Conservation (phyloP, 495 filamentous ascomycete species). For the Wilcoxina mikolae region DNA sequence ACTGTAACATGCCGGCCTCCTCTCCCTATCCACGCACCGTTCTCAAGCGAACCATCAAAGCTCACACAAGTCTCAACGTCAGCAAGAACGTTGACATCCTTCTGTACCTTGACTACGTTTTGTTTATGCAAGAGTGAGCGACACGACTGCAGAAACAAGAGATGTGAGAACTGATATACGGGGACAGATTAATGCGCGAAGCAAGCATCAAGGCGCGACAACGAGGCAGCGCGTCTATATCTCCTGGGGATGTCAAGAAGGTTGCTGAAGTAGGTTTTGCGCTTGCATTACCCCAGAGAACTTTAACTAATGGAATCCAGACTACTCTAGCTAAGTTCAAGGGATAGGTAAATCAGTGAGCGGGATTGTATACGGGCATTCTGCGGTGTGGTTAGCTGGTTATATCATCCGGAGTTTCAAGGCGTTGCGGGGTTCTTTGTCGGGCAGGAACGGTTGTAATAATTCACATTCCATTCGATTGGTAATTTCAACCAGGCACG, state of each 20-base stretch:
- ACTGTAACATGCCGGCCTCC: background rate
- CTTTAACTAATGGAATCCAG: conserved; percentile 31
- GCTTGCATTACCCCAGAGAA: background rate
- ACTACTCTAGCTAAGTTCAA: conserved; percentile 62
- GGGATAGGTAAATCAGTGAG: conserved; percentile 37
- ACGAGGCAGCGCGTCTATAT: conserved; percentile 44
- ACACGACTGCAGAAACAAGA: background rate
- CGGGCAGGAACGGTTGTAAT: no score
- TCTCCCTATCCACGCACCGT: conserved; percentile 62
- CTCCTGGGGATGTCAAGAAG: conserved; percentile 58
- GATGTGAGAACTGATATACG: background rate
- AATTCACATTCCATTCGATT: background rate
- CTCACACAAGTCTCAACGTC: conserved; percentile 61
- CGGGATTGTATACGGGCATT: conserved; percentile 2
- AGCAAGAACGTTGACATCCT: conserved; percentile 80
- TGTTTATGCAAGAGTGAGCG: conserved; percentile 75
- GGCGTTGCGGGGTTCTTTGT: background rate
- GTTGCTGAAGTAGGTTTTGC: conserved; percentile 50
- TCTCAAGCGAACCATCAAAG: conserved; percentile 77
- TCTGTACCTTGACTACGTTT: conserved; percentile 74
- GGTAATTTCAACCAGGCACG: background rate
- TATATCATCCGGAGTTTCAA: background rate
- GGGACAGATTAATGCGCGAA: conserved; percentile 63
- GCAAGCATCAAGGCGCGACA: conserved; percentile 62
- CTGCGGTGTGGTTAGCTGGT: background rate